Evolutionary conservation across 1,284 basidiomycete species (phyloP).

Genomic region (Rhodotorula sp.): DNA sequence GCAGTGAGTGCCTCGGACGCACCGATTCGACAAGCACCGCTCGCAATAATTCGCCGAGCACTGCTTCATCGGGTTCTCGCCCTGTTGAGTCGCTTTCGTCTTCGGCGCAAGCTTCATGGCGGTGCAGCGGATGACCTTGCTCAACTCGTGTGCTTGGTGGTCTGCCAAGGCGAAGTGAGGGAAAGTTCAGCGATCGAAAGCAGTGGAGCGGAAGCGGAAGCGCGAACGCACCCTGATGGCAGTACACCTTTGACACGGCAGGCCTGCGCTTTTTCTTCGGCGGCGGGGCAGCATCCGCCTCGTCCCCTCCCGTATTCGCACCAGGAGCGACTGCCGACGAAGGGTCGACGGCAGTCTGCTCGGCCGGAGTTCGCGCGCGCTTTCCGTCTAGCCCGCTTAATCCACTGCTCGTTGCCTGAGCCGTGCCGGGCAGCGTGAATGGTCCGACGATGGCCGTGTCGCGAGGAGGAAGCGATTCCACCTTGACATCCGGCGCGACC

Average conservation of each 20-base stretch:
- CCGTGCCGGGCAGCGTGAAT: too few species aligned
- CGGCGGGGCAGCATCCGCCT: neutral
- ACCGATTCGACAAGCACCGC: constrained; percentile 11
- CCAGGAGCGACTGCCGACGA: neutral
- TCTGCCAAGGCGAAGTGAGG: neutral
- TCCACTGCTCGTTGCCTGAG: too few species aligned
- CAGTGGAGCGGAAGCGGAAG: neutral
- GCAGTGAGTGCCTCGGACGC: neutral
- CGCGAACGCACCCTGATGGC: constrained; percentile 5
- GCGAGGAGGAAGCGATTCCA: too few species aligned
- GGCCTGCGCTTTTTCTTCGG: constrained; percentile 20
- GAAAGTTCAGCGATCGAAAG: neutral
- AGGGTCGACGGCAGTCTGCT: neutral
- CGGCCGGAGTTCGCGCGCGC: neutral
- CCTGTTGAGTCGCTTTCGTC: constrained; percentile 1
- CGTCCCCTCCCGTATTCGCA: neutral
- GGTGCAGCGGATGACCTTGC: constrained; percentile 13
- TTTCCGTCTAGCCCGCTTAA: neutral
- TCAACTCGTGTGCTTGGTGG: constrained; percentile 11
- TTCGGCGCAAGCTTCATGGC: constrained; percentile 1
- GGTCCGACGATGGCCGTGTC: too few species aligned
- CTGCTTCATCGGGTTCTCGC: neutral
- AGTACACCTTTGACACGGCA: constrained; percentile 19
- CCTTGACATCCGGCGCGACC: too few species aligned
- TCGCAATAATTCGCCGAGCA: constrained; percentile 19